Evolutionary conservation across 2,329 filamentous ascomycete species (phyloP), one percentile per base, ranked within the genome.

Genomic region (Botryosphaeria dothidea): DNA sequence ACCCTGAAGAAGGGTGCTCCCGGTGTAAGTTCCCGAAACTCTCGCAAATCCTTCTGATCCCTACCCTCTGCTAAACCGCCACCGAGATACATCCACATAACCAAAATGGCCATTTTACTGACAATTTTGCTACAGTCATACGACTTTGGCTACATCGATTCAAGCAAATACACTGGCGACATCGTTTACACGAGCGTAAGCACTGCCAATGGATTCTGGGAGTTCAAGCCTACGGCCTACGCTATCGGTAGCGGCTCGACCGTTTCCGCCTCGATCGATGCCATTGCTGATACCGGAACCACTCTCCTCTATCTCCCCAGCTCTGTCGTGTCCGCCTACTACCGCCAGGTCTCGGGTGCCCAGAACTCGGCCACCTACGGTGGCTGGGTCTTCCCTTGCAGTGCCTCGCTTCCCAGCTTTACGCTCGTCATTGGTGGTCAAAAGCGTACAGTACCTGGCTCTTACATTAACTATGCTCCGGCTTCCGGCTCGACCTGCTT

Each of bases 271-370:
- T 56, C 71, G 76, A 66, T 82, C 74, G 69, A 74, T 46, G 84
- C 82, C 69, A 90, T 92, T 74, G 86, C 87, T 71, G 89, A 92
- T 78, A 92, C 89, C 2, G 90, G 89, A 61, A 91, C 89, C 64
- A 88, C 88, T 1, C 85, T 92, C 31, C 76, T 90, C 64, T 82
- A 90, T 67, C 76, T 89, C 21, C 85, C 86, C 27, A 73, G 82
- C 64, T 68, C 73, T 34, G 79, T 88, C 66, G 83, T 86, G 68
- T 69, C 76, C 0, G 82, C 79, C 46, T 91, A 90, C 82, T 92
- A 90, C 79, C 72, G 73, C 43, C 73, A 85, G 67, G 82, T 91
- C 66, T 63, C 71, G 6, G 83, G n/a, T n/a, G n/a, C n/a, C n/a
- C n/a, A n/a, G n/a, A n/a, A n/a, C n/a, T n/a, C 81, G 70, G 27